A percentile compares a stretch with the other conserved stretches of the same genome.
Conservation (phyloP, 495 filamentous ascomycete species). For the Penicillium longicatenatum region DNA sequence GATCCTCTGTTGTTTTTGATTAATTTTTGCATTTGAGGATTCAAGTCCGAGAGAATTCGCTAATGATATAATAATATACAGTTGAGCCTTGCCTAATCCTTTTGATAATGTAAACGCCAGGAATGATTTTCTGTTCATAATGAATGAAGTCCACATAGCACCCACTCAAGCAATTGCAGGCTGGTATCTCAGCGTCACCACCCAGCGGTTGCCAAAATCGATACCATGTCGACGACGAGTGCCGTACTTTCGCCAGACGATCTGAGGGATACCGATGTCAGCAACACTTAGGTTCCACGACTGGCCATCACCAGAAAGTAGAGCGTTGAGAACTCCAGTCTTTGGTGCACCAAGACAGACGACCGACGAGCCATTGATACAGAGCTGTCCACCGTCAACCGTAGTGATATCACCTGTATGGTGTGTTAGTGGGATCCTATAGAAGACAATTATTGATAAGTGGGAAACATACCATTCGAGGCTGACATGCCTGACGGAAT, state of each 20-base stretch:
- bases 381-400: slow-evolving; percentile 70
- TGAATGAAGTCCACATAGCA: background rate
- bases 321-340: slow-evolving; percentile 72
- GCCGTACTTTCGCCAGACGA: slow-evolving; percentile 85
- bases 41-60: background rate
- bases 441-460: slow-evolving; percentile 24
- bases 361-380: slow-evolving; percentile 73
- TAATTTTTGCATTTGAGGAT: background rate
- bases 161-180: slow-evolving; percentile 4
- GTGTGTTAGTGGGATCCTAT: slow-evolving; percentile 9
- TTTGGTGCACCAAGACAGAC: slow-evolving; percentile 85
- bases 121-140: slow-evolving; percentile 5
- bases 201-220: slow-evolving; percentile 84
- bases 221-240: slow-evolving; percentile 76
- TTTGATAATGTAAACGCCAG: slow-evolving; percentile 7
- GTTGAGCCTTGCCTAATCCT: background rate
- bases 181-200: slow-evolving; percentile 55
- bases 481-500: slow-evolving; percentile 86
- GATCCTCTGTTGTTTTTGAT: too few relatives aligned
- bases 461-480: slow-evolving; percentile 60
- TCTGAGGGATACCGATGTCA: slow-evolving; percentile 80
- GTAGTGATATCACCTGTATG: slow-evolving; percentile 49
- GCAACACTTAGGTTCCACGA: slow-evolving; percentile 76
- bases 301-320: slow-evolving; percentile 57
- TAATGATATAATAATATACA: slow-evolving; percentile 16